These are phyloP conservation scores for Candida krabiensis DNA, from an alignment of 805 yeast genomes.

Conservation along the genomic window DNA sequence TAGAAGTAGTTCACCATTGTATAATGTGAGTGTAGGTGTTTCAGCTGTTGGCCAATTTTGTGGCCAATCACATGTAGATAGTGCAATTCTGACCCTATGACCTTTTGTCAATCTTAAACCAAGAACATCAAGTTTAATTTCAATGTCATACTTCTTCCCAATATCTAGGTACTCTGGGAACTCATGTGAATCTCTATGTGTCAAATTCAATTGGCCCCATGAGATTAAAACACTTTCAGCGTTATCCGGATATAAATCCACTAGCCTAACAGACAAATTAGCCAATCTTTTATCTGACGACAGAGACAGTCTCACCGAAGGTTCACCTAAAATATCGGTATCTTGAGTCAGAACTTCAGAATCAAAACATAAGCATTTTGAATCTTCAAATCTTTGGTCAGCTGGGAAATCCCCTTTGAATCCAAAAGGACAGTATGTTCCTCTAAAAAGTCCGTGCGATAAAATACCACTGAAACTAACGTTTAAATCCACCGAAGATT, in stretches of 20 bases:
- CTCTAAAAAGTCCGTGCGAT: slow-evolving; percentile 45
- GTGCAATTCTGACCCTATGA: slow-evolving; percentile 39
- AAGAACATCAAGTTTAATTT: slow-evolving; percentile 39
- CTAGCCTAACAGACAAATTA: slow-evolving; percentile 39
- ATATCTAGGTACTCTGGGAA: slow-evolving; percentile 36
- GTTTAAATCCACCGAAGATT: slow-evolving; percentile 9
- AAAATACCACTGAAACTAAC: slow-evolving; percentile 32
- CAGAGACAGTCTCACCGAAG: slow-evolving; percentile 31
- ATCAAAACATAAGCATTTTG: slow-evolving; percentile 39
- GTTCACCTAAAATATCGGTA: slow-evolving; percentile 38
- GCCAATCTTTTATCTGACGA: slow-evolving; percentile 40
- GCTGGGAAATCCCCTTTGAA: slow-evolving; percentile 47
- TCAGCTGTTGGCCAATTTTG: slow-evolving; percentile 47
- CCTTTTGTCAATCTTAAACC: slow-evolving; percentile 38
- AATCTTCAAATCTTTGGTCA: slow-evolving; percentile 43
- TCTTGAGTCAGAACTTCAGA: slow-evolving; percentile 26
- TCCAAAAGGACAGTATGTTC: slow-evolving; percentile 48
- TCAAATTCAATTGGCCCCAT: slow-evolving; percentile 46
- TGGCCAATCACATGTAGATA: slow-evolving; percentile 50
- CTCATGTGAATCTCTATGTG: slow-evolving; percentile 43
- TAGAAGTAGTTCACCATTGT: slow-evolving; percentile 31
- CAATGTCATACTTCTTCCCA: slow-evolving; percentile 34
- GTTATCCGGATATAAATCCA: slow-evolving; percentile 39
- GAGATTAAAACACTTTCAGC: slow-evolving; percentile 41
- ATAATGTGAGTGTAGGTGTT: slow-evolving; percentile 37